Percentiles rank a stretch among this genome's conserved stretches.
Conservation (phyloP, 495 filamentous ascomycete genomes). For the Niebla homalea region DNA sequence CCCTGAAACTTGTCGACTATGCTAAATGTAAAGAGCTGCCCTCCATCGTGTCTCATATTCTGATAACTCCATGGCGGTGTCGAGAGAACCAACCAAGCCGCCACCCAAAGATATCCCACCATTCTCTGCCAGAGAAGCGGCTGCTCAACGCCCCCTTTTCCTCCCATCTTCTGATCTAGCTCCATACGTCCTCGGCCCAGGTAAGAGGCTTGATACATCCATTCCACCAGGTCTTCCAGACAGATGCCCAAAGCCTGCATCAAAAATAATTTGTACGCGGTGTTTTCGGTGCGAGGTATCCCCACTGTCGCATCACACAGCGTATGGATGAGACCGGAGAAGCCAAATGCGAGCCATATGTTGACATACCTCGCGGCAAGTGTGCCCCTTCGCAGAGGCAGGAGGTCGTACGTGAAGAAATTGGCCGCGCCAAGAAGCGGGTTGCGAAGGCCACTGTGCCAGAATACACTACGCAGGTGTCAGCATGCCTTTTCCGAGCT, state of each 20-base stretch:
- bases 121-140: no score
- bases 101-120: no score
- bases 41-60: no score
- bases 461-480: background rate
- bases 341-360: background rate
- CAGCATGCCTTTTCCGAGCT: background rate
- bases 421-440: background rate
- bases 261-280: background rate
- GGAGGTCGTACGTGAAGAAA: background rate
- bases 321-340: background rate
- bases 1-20: no score
- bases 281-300: background rate
- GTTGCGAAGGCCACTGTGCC: background rate
- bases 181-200: no score
- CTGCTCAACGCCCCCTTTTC: no score
- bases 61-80: no score
- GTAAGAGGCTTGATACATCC: constrained; percentile 7
- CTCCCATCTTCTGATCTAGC: no score
- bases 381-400: background rate
- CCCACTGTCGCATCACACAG: background rate
- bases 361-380: background rate
- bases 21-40: no score
- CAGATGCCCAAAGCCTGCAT: background rate
- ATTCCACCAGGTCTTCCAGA: background rate
- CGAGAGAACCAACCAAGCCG: no score